Percentiles rank a stretch among this genome's conserved stretches.
These are phyloP conservation scores for Trametes meyenii DNA, from an alignment of 768 basidiomycete species.

Conservation along the genomic window DNA sequence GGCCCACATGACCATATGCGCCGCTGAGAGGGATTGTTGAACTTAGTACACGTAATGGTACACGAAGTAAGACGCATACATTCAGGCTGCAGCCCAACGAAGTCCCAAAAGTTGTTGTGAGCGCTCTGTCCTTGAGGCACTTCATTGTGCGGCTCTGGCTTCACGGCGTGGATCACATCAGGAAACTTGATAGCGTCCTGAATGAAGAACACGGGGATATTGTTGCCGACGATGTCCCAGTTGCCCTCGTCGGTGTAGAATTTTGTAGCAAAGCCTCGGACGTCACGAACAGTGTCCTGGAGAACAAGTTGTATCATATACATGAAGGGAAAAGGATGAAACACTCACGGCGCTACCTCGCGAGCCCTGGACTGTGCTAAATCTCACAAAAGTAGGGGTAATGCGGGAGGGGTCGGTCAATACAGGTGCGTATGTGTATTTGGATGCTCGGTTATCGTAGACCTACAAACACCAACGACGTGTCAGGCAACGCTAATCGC, in stretches of 20 bases:
- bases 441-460: conserved; percentile 64
- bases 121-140: conserved; percentile 68
- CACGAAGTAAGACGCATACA: conserved; percentile 38
- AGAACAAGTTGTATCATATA: background rate
- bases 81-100: conserved; percentile 70
- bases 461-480: conserved; percentile 34
- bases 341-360: conserved; percentile 75
- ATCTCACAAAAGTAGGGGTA: conserved; percentile 81
- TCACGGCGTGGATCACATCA: conserved; percentile 82
- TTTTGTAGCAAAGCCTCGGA: conserved; percentile 83
- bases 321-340: background rate
- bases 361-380: conserved; percentile 84
- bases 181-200: conserved; percentile 85
- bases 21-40: conserved; percentile 38
- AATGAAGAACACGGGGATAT: conserved; percentile 83
- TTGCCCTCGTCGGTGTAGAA: conserved; percentile 87
- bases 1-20: conserved; percentile 82
- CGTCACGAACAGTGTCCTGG: conserved; percentile 78
- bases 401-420: conserved; percentile 71
- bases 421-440: conserved; percentile 70
- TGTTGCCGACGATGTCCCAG: conserved; percentile 86
- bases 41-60: background rate
- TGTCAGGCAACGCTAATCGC: background rate
- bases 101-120: conserved; percentile 92
- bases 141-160: conserved; percentile 86